Base-by-base conservation (phyloP, 164 flowering plant species). In the grape (Vitis vinifera) region DNA sequence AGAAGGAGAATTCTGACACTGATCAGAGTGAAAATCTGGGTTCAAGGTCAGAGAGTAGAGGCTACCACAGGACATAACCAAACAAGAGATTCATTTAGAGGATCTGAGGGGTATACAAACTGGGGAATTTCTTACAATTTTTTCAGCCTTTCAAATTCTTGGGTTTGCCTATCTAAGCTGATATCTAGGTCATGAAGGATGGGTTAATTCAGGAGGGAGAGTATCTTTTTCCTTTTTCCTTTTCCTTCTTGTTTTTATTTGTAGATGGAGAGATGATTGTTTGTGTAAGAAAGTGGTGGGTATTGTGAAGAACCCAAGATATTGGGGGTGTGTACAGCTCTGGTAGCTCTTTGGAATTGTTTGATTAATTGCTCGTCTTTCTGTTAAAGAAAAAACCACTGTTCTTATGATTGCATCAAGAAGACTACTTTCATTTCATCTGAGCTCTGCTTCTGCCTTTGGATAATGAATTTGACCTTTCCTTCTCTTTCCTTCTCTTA, bases 1-100 rank as follows among this genome's bases (percentile, higher is more conserved):
- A 87, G 56, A 84, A 65, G 74, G 94, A 89, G 44, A 85, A 74
- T 68, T 89, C 94, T 3, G 98, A 91, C 81, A 90, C 97, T 2
- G 98, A 93, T 29, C 77, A 70, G 67, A 92, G 97, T 56, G 97
- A 94, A 67, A 78, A 79, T 68, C 87, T 82, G 3, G 89, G 84
- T 53, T 78, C 87, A 29, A 87, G 84, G 73, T 83, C 82, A 50
- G 91, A 82, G 60, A 82, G 86, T 80, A 75, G 74, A 75, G 83
- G 80, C 55, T 74, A 69, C 73, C 47, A 72, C 63, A 62, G 70
- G 65, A 29, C 73, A 61, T 73, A 62, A 68, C 67, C 55, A 3
- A 68, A 66, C n/a, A 47, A 48, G 61, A 9, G 67, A 63, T 59
- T 50, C 63, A 1, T 65, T 58, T 55, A 49, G 53, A 65, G 68